These are phyloP conservation scores for Scolecobasidium constrictum DNA, from an alignment of 2,329 filamentous ascomycete species.

Conservation along the genomic window DNA sequence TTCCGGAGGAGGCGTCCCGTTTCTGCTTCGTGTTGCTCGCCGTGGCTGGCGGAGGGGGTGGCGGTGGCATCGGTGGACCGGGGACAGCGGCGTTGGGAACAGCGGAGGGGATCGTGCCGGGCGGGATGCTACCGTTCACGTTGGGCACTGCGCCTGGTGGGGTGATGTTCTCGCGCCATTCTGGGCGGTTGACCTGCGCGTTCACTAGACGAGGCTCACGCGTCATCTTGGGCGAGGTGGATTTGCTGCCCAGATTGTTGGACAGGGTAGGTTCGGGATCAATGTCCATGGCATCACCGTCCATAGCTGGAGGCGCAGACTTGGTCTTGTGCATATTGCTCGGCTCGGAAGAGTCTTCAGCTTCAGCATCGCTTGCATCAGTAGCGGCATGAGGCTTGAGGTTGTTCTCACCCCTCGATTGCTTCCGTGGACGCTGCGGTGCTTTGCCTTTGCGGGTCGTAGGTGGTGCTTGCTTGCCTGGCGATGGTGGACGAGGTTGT, in stretches of 20 bases:
- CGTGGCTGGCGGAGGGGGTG: conserved; percentile 6
- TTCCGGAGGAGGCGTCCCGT: neutral
- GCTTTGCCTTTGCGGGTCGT: conserved; percentile 1
- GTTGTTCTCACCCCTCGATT: conserved; percentile 2
- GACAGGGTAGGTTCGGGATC: conserved; percentile 7
- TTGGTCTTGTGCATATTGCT: neutral
- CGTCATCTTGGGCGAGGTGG: neutral
- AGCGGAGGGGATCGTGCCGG: neutral
- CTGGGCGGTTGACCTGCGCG: conserved; percentile 3
- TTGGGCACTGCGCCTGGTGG: neutral
- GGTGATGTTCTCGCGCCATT: conserved; percentile 4
- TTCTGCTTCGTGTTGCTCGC: conserved; percentile 2
- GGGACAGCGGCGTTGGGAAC: conserved; percentile 8
- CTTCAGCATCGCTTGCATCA: neutral
- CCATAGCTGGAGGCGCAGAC: neutral
- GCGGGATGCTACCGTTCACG: neutral
- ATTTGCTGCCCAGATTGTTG: neutral
- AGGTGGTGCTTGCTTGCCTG: neutral
- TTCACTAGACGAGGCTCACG: conserved; percentile 5
- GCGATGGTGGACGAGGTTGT: conserved; percentile 4
- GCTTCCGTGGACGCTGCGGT: neutral
- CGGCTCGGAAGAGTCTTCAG: conserved; percentile 2
- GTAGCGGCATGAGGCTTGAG: neutral
- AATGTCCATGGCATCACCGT: conserved; percentile 10
- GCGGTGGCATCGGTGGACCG: neutral